Base-by-base conservation (phyloP, 2,329 filamentous ascomycete species). In the Paracamarosporium sp. region DNA sequence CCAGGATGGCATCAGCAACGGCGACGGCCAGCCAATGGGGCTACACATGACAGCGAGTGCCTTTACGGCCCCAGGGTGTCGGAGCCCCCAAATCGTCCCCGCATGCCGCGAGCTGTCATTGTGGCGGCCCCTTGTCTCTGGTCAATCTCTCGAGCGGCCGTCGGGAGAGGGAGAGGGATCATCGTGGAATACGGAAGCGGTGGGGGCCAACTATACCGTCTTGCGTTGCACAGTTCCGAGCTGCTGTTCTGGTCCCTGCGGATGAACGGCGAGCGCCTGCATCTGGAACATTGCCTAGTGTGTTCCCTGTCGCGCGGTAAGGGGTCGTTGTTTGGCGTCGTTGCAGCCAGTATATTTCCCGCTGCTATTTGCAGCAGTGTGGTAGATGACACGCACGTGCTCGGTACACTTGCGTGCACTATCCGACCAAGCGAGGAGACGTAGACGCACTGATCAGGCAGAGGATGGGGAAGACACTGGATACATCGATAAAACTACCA, bases 1-100 rank as follows among this genome's bases (percentile, higher is more conserved):
- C 20, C 22, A 22, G 33, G 31, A 36, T 48, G 31, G 46, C 46
- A 48, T 48, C 46, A 48, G 46, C 46, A 36, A 38, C 30, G 46
- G 30, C 46, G 12, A 12, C 8, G 17, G 9, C 20, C n/a, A 17
- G 17, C 31, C 46, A 48, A 38, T 36, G 20, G 17, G 20, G 27
- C 22, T 17, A 9, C 30, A 13, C 17, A 12, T 8, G 9, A n/a
- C 20, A 17, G 28, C 33, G 9, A 9, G 4, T 27, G 28, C 20
- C 27, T n/a, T 22, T 47, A n/a, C 15, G 31, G 46, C 31, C 46
- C 31, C 31, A 38, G 46, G 20, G 31, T 27, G 31, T 25, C 33
- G 20, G 24, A 38, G 31, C 46, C 46, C 45, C 46, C 31, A 48
- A 48, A 1, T 20, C 22, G 31, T 36, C 31, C 22, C 31, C 46